These are phyloP conservation scores for Ustilago tritici DNA, from an alignment of 1,284 basidiomycete genomes.

Conservation along the genomic window DNA sequence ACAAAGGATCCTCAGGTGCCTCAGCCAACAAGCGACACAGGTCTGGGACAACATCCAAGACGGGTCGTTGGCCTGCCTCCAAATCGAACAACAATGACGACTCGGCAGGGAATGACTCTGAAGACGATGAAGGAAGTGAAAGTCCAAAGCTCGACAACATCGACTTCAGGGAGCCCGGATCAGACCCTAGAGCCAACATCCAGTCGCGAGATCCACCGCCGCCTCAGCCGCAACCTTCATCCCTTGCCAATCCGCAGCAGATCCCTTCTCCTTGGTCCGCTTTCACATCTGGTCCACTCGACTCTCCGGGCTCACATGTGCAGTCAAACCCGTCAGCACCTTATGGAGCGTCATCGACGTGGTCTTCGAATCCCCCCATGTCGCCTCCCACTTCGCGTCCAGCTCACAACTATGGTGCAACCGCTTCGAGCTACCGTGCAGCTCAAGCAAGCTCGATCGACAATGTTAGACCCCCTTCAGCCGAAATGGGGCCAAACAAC, in stretches of 20 bases:
- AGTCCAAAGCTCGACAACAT: conserved; percentile 1
- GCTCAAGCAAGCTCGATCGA: not conserved
- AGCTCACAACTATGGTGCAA: conserved; percentile 4
- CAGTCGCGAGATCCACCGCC: conserved; percentile 12
- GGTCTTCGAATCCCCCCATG: conserved; percentile 28
- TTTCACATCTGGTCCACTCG: conserved; percentile 4
- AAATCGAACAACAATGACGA: conserved; percentile 7
- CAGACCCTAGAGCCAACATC: not conserved
- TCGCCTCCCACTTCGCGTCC: conserved; percentile 23
- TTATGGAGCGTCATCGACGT: conserved; percentile 11
- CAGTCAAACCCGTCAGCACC: conserved; percentile 3
- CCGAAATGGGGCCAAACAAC: conserved; percentile 5
- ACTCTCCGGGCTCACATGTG: not conserved
- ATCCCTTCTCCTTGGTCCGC: conserved; percentile 20
- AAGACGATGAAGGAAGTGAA: conserved; percentile 23
- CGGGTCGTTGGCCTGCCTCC: conserved; percentile 6
- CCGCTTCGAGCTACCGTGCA: conserved; percentile 12
- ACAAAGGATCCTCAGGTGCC: conserved; percentile 2
- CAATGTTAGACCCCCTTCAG: not conserved
- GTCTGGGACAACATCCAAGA: conserved; percentile 11
- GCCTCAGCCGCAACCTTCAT: conserved; percentile 2
- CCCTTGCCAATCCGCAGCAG: conserved; percentile 12
- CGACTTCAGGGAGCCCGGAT: not conserved
- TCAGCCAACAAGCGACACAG: conserved; percentile 27
- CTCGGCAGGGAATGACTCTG: conserved; percentile 13